phyloP scores from a whole-genome alignment of 306 rosid genomes.

The Cucurbita pepo region DNA sequence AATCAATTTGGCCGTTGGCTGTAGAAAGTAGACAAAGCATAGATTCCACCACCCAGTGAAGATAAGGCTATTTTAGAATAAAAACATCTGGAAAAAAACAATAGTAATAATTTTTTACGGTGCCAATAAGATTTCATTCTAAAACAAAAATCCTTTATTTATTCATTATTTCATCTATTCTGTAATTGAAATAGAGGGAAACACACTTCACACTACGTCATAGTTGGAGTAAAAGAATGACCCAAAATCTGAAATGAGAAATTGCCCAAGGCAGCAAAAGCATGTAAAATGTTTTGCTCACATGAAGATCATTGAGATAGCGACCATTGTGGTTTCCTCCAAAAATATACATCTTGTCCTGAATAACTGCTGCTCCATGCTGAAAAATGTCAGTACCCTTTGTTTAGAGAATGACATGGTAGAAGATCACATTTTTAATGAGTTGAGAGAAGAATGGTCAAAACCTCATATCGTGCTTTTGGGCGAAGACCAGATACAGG shows the following conservation, averaged over 20 bases:
- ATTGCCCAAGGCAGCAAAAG: neutral
- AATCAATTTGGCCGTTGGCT: neutral
- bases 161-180: neutral
- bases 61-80: neutral
- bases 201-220: neutral
- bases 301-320: constrained; percentile 78
- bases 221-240: neutral
- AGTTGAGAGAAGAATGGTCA: constrained; percentile 8
- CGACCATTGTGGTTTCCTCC: constrained; percentile 99
- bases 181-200: neutral
- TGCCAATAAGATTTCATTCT: neutral
- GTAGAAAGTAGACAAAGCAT: neutral
- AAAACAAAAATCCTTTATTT: neutral
- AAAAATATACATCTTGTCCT: constrained; percentile 80
- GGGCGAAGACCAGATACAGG: constrained; percentile 60
- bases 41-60: neutral
- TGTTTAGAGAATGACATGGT: constrained; percentile 10
- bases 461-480: constrained; percentile 84
- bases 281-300: constrained; percentile 23
- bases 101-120: neutral
- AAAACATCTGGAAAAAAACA: neutral
- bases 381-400: constrained; percentile 26
- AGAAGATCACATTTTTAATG: neutral
- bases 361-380: constrained; percentile 86
- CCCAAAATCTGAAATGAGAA: neutral